Conservation (phyloP, 2,329 filamentous ascomycete genomes). For the Cladosporium velox region DNA sequence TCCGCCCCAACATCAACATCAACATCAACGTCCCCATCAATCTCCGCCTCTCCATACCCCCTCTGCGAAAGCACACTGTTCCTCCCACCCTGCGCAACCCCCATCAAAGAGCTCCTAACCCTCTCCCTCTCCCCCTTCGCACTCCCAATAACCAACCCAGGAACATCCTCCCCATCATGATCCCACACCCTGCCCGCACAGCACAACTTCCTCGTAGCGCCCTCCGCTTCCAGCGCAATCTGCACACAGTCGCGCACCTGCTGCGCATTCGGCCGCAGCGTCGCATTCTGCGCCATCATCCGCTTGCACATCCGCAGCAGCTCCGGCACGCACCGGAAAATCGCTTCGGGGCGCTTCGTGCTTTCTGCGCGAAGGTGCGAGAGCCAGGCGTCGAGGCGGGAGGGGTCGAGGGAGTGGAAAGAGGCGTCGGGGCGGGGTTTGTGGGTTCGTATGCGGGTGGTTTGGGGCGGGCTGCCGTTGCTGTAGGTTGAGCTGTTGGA, state of each 20-base stretch:
- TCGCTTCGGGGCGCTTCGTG: conserved; percentile 26
- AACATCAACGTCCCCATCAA: background rate
- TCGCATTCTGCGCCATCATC: conserved; percentile 47
- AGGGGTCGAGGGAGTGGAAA: conserved; percentile 67
- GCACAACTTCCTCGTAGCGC: conserved; percentile 34
- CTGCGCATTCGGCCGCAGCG: conserved; percentile 43
- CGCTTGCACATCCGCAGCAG: conserved; percentile 44
- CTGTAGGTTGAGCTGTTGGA: conserved; percentile 16
- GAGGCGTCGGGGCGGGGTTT: conserved; percentile 58
- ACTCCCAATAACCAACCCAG: background rate
- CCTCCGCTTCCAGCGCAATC: conserved; percentile 32
- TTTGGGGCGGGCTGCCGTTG: conserved; percentile 9
- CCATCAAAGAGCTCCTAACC: conserved; percentile 15
- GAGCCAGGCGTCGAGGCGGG: conserved; percentile 71
- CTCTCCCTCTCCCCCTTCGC: conserved; percentile 10
- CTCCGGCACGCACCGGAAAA: conserved; percentile 44
- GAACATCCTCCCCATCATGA: background rate
- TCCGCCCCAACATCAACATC: conserved; percentile 6
- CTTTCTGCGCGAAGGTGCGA: conserved; percentile 43
- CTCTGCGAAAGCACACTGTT: conserved; percentile 1
- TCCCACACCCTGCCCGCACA: conserved; percentile 28
- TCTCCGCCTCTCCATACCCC: background rate
- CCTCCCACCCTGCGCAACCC: conserved; percentile 5
- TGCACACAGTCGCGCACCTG: conserved; percentile 44
- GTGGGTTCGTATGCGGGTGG: background rate